Base-by-base conservation (phyloP, 2,329 filamentous ascomycete genomes). In the Botryotinia narcissicola region DNA sequence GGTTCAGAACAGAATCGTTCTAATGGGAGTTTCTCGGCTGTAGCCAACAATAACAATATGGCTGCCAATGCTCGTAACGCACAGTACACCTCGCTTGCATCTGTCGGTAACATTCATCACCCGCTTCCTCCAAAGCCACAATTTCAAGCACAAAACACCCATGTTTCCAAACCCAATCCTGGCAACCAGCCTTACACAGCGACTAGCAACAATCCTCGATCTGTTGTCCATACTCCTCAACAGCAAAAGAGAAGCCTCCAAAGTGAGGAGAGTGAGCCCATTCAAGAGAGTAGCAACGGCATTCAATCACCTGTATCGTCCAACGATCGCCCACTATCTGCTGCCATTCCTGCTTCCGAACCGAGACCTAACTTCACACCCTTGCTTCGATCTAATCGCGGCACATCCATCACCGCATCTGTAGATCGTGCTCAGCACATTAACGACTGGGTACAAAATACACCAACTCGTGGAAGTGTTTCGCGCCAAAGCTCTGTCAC, bases 361-460 rank as follows among this genome's bases (percentile, higher is more conserved):
- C 51, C 74, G 25, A 75, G 72, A 37, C 62, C 71, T 4, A 69
- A 64, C 10, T 67, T 72, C 16, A 78, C 77, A 48, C 77, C 75
- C 29, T 63, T 68, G 35, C 74, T 79, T 59, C 76, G 77, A 66
- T 76, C 76, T 46, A 71, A 74, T 44, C 75, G 73, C 67, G 76
- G 78, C 8, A 75, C 77, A 40, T 68, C 74, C 4, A 73, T 78
- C 35, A 29, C 71, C 25, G 48, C 71, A 37, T 72, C 42, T 32
- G 75, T 75, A 29, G 77, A 76, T 37, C 74, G 76, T 44, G 29
- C 62, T 20, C 73, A 63, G 42, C 78, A 77, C 44, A 54, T 74
- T n/a, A 42, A 57, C 37, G 73, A 72, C 8, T 78, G 74, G 75
- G 70, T 77, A 35, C 70, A 75, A 16, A 74, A 73, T 32, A 75